Conservation (phyloP, 2,329 filamentous ascomycete genomes). For the Exutisphaerella laricina region DNA sequence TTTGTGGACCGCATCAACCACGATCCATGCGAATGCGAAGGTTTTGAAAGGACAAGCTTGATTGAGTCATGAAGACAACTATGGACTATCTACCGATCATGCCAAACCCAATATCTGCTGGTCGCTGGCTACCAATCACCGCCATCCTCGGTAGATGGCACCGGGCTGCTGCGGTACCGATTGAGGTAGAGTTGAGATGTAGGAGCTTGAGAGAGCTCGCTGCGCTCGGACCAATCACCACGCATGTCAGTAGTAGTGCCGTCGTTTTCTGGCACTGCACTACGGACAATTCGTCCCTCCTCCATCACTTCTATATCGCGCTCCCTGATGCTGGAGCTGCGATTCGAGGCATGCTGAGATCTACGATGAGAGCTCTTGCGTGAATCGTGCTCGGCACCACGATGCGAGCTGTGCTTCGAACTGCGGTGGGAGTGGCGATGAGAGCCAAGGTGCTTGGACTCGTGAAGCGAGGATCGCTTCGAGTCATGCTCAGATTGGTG, state of each 20-base stretch:
- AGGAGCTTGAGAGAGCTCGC: background rate
- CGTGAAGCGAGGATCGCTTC: background rate
- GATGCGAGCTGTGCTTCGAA: background rate
- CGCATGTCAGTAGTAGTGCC: background rate
- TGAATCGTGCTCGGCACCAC: background rate
- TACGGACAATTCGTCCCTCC: conserved; percentile 6
- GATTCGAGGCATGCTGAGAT: background rate
- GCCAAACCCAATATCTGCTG: too few species aligned
- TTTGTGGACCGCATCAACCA: too few species aligned
- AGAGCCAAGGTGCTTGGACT: background rate
- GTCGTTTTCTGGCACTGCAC: background rate
- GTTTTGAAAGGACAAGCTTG: too few species aligned
- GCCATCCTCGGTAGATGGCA: background rate
- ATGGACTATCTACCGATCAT: too few species aligned
- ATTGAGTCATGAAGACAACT: too few species aligned
- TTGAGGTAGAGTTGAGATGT: conserved; percentile 5
- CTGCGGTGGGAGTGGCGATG: background rate
- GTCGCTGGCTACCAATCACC: background rate
- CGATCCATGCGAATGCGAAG: too few species aligned
- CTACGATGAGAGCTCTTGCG: background rate
- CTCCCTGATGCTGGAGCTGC: conserved; percentile 2
- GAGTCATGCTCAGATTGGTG: background rate
- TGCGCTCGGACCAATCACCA: background rate
- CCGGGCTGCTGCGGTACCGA: background rate
- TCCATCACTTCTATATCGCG: conserved; percentile 5